A percentile compares a stretch with the other conserved stretches of the same genome.
These are phyloP conservation scores for Vitis hybrid DNA, from an alignment of 177 flowering plant species.

Conservation along the genomic window DNA sequence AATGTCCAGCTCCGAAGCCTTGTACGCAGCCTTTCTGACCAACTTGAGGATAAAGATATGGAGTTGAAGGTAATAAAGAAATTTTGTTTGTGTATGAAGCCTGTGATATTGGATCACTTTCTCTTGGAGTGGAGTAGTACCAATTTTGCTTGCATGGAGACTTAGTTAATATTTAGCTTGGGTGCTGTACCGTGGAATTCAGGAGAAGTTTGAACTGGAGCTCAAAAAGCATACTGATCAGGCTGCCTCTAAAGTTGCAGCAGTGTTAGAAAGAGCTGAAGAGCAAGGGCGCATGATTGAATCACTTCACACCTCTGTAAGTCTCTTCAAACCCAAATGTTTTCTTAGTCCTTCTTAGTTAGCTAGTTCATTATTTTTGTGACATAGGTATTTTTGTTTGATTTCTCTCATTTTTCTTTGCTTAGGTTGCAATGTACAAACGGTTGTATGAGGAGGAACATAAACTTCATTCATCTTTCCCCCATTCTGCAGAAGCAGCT, in stretches of 20 bases:
- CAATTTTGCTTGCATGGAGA: no score
- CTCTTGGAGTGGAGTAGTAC: no score
- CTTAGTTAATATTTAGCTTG: background rate
- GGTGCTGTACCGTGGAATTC: conserved; percentile 12
- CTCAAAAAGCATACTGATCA: conserved; percentile 62
- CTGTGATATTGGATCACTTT: no score
- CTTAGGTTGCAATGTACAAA: conserved; percentile 92
- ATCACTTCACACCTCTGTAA: conserved; percentile 84
- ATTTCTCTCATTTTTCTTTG: background rate
- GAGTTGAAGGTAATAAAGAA: conserved; percentile 52
- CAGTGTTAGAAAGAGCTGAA: conserved; percentile 71
- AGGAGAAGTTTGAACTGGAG: conserved; percentile 75
- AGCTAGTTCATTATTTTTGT: background rate
- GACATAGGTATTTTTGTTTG: background rate
- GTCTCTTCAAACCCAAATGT: conserved; percentile 3
- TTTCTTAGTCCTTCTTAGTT: background rate
- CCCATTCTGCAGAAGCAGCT: conserved; percentile 32
- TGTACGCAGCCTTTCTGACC: conserved; percentile 71
- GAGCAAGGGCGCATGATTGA: conserved; percentile 91
- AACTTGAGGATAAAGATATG: conserved; percentile 52
- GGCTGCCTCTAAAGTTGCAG: conserved; percentile 73
- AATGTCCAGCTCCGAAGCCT: conserved; percentile 87
- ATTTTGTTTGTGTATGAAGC: background rate
- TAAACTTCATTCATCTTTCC: conserved; percentile 38
- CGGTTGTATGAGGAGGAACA: conserved; percentile 90